A percentile compares a stretch with the other conserved stretches of the same genome.
phyloP scores from a whole-genome alignment of 176 grass and related monocot genomes.

The Rhynchospora pubera region DNA sequence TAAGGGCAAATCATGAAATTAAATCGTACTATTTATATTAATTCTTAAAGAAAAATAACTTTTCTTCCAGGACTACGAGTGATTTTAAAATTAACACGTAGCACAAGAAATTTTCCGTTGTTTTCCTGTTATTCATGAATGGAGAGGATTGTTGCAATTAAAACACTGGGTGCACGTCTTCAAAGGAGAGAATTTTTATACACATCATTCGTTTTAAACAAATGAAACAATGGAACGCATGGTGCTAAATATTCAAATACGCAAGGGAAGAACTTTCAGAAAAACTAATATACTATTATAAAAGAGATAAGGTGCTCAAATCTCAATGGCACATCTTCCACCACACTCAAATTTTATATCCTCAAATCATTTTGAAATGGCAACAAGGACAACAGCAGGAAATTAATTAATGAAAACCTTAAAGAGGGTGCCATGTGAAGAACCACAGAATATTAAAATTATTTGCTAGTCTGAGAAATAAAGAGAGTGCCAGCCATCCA shows the following conservation, averaged over 20 bases:
- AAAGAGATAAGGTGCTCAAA: not conserved
- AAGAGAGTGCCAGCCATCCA: not conserved
- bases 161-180: not conserved
- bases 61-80: no score
- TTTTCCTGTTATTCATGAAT: not conserved
- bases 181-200: not conserved
- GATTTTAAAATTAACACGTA: no score
- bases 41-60: no score
- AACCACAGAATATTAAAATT: not conserved
- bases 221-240: not conserved
- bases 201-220: not conserved
- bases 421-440: conserved; percentile 7
- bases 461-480: not conserved
- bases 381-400: not conserved
- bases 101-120: not conserved
- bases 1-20: not conserved
- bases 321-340: conserved; percentile 7
- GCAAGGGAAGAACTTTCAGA: not conserved
- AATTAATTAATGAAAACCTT: conserved; percentile 6
- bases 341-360: not conserved
- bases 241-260: not conserved
- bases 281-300: not conserved
- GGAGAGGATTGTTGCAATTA: not conserved
- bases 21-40: not conserved
- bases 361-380: not conserved